Evolutionary conservation across 1,284 basidiomycete genomes (phyloP).

Genomic region (Ustilago trichophora): DNA sequence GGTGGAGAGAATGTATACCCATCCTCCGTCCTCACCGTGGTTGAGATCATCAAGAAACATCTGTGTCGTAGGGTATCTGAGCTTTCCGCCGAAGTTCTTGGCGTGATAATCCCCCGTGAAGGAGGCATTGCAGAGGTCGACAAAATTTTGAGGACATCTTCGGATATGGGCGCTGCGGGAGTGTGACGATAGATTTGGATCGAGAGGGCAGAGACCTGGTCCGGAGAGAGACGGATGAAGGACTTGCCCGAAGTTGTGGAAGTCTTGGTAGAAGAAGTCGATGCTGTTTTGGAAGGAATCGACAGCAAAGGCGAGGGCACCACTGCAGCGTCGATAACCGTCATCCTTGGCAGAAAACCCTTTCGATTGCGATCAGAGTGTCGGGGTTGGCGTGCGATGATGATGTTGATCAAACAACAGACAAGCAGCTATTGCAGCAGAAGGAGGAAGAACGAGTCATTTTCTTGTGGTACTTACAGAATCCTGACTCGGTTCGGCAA

Average conservation of each 20-base stretch:
- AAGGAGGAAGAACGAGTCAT: neutral
- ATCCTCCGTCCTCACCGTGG: conserved; percentile 7
- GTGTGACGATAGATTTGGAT: conserved; percentile 4
- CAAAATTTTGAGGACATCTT: neutral
- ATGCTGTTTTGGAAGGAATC: neutral
- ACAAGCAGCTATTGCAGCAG: no score
- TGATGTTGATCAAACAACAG: no score
- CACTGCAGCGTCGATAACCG: neutral
- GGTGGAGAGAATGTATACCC: conserved; percentile 12
- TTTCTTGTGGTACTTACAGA: no score
- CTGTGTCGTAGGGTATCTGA: neutral
- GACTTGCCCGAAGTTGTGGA: neutral
- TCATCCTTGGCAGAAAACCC: neutral
- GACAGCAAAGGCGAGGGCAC: neutral
- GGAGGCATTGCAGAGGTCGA: conserved; percentile 8
- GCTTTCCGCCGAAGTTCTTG: conserved; percentile 15
- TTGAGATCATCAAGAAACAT: conserved; percentile 8
- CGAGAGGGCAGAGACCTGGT: neutral
- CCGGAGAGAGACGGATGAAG: neutral
- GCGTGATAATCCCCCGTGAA: conserved; percentile 10
- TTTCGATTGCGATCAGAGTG: conserved; percentile 1
- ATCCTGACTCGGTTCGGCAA: neutral
- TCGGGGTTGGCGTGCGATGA: no score
- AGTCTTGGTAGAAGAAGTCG: neutral
- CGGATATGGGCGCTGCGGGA: neutral